Percentiles rank a stretch among this genome's conserved stretches.
phyloP scores from a whole-genome alignment of 768 basidiomycete genomes.

The Phylloporus sp. region DNA sequence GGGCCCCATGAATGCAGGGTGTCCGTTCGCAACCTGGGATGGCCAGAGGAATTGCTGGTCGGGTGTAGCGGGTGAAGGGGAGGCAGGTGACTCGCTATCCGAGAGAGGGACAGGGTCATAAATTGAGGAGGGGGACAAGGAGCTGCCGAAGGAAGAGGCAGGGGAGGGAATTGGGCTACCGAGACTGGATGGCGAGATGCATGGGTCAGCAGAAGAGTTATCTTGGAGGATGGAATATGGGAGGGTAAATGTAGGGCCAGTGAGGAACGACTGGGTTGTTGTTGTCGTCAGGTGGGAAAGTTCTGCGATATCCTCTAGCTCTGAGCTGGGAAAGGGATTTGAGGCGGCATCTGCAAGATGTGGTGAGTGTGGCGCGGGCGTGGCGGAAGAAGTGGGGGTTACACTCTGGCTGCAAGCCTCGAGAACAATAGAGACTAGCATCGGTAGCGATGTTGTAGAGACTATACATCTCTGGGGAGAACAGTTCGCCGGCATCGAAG shows the following conservation, averaged over 20 bases:
- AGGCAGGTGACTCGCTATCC: slow-evolving; percentile 17
- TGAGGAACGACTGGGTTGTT: slow-evolving; percentile 4
- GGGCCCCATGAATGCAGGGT: background rate
- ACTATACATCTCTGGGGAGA: background rate
- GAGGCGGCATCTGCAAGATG: background rate
- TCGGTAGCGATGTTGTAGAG: background rate
- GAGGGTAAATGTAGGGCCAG: background rate
- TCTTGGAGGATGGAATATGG: slow-evolving; percentile 19
- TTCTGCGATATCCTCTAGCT: slow-evolving; percentile 20
- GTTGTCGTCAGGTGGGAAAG: slow-evolving; percentile 12
- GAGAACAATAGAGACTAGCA: slow-evolving; percentile 1
- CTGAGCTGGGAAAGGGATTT: background rate
- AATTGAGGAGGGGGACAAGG: slow-evolving; percentile 21
- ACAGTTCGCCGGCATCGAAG: background rate
- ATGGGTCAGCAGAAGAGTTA: background rate
- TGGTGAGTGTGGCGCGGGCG: slow-evolving; percentile 18
- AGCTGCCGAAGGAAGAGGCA: slow-evolving; percentile 20
- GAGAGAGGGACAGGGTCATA: slow-evolving; percentile 12
- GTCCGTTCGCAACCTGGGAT: background rate
- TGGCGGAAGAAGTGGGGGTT: background rate
- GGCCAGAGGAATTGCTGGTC: slow-evolving; percentile 8
- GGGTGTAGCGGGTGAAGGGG: slow-evolving; percentile 17
- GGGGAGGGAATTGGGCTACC: slow-evolving; percentile 22
- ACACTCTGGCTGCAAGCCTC: slow-evolving; percentile 3
- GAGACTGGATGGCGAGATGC: slow-evolving; percentile 11